phyloP scores from a whole-genome alignment of 1,284 basidiomycete species.

The Ustilago trichophora region DNA sequence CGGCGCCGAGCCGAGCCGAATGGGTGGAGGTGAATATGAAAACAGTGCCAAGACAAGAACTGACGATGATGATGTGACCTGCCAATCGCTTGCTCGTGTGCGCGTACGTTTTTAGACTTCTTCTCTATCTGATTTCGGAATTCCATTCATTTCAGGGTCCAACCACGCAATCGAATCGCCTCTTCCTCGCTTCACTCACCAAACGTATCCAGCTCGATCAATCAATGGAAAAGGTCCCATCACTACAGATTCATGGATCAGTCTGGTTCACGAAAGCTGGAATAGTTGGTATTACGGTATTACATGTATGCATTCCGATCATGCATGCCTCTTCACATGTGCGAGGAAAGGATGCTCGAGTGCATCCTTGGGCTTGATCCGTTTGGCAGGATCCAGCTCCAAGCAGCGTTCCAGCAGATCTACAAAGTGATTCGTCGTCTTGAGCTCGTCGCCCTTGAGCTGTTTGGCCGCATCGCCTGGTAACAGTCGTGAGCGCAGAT shows the following conservation, averaged over 20 bases:
- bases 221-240: no score
- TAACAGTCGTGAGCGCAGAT: constrained; percentile 83
- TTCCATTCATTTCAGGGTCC: background rate
- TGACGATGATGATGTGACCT: no score
- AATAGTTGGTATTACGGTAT: no score
- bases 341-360: constrained; percentile 81
- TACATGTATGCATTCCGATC: no score
- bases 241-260: no score
- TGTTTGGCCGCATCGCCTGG: constrained; percentile 77
- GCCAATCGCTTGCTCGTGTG: no score
- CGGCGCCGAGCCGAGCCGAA: background rate
- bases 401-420: constrained; percentile 93
- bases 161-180: no score
- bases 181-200: no score
- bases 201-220: no score
- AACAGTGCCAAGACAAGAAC: constrained; percentile 5
- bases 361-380: constrained; percentile 87
- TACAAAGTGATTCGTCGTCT: constrained; percentile 82
- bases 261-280: no score
- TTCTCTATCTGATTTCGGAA: background rate
- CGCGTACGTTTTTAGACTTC: no score
- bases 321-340: constrained; percentile 1
- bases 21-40: background rate
- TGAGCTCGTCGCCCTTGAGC: constrained; percentile 86
- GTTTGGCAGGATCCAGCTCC: constrained; percentile 84